A percentile compares a stretch with the other conserved stretches of the same genome.
phyloP scores from a whole-genome alignment of 75 land plant species.

The Pinus tabuliformis region DNA sequence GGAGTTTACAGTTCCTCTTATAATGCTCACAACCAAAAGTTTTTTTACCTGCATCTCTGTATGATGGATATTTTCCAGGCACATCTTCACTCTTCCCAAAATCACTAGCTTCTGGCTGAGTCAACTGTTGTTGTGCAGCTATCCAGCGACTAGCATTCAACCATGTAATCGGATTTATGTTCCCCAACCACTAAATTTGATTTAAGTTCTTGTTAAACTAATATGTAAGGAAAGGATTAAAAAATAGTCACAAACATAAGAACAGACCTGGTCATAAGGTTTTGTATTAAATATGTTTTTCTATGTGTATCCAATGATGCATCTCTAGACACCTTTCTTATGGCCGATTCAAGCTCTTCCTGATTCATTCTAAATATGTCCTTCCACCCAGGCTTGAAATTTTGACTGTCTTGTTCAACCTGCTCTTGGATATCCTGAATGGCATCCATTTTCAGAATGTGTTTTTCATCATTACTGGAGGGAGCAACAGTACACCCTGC shows the following conservation, averaged over 20 bases:
- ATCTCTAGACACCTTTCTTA: slow-evolving; percentile 75
- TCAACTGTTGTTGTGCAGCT: slow-evolving; percentile 36
- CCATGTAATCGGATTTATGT: background rate
- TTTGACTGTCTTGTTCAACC: slow-evolving; percentile 11
- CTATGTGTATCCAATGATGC: slow-evolving; percentile 56
- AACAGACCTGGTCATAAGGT: slow-evolving; percentile 65
- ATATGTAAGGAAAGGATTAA: background rate
- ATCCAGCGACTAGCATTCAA: slow-evolving; percentile 68
- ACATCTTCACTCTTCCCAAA: slow-evolving; percentile 29
- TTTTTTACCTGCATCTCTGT: slow-evolving; percentile 36
- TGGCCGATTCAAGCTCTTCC: slow-evolving; percentile 64
- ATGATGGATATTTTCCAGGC: slow-evolving; percentile 59
- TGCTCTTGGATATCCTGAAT: slow-evolving; percentile 8
- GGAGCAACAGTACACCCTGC: background rate
- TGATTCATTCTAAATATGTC: slow-evolving; percentile 61
- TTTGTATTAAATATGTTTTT: slow-evolving; percentile 72
- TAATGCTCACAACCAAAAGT: slow-evolving; percentile 80
- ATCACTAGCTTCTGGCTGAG: slow-evolving; percentile 10
- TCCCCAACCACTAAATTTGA: background rate
- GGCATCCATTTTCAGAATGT: background rate
- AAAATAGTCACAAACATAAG: background rate
- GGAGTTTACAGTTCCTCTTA: slow-evolving; percentile 75
- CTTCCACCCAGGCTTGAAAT: slow-evolving; percentile 45
- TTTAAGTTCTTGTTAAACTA: background rate
- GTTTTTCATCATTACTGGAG: background rate